phyloP scores from a whole-genome alignment of 495 filamentous ascomycete species.

The Aspergillus biplanus region DNA sequence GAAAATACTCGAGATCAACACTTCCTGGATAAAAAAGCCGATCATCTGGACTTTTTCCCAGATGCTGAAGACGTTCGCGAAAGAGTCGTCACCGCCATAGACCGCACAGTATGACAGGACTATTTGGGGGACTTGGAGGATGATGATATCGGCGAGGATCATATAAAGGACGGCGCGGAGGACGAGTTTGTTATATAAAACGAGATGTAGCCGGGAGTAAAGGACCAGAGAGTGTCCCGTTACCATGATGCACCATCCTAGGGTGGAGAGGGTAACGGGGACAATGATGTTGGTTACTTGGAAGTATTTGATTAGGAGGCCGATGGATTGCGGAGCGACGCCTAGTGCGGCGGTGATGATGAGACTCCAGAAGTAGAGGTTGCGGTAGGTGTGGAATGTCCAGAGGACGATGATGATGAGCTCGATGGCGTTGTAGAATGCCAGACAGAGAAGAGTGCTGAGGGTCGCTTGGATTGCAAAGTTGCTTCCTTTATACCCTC shows the following conservation, averaged over 20 bases:
- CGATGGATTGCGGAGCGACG: conserved; percentile 56
- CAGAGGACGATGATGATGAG: conserved; percentile 51
- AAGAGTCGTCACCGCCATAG: conserved; percentile 11
- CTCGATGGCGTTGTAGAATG: conserved; percentile 54
- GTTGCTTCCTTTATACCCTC: neutral
- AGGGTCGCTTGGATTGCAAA: conserved; percentile 32
- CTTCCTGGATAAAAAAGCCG: conserved; percentile 55
- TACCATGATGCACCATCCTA: conserved; percentile 64
- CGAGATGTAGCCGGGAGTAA: conserved; percentile 64
- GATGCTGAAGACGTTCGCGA: conserved; percentile 39
- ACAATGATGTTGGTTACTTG: conserved; percentile 33
- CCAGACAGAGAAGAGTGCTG: conserved; percentile 35
- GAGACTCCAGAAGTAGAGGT: conserved; percentile 59
- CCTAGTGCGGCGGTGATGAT: conserved; percentile 49
- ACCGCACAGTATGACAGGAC: conserved; percentile 34
- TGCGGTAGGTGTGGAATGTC: conserved; percentile 52
- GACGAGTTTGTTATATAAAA: conserved; percentile 42
- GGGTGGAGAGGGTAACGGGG: conserved; percentile 40
- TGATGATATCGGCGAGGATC: conserved; percentile 56
- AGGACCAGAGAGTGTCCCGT: conserved; percentile 66
- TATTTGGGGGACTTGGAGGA: conserved; percentile 54
- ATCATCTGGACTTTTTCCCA: conserved; percentile 56
- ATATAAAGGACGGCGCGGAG: conserved; percentile 54
- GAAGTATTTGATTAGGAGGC: conserved; percentile 58
- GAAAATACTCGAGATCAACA: conserved; percentile 56